These are phyloP conservation scores for Cadophora sp. DNA, from an alignment of 2,329 filamentous ascomycete species.

Conservation along the genomic window DNA sequence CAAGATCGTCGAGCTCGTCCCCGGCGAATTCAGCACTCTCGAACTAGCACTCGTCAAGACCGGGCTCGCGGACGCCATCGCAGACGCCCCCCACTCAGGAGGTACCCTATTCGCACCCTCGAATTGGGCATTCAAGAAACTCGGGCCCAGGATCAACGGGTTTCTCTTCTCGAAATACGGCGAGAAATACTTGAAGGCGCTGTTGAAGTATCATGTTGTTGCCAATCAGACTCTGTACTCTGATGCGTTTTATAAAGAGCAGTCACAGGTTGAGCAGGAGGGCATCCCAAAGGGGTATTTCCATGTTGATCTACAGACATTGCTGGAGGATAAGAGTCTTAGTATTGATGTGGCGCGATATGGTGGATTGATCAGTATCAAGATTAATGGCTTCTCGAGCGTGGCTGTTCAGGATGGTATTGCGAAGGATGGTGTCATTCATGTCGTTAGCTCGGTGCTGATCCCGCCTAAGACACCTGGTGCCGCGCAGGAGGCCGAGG, in stretches of 20 bases:
- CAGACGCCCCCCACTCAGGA: constrained; percentile 62
- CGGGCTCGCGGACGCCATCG: constrained; percentile 67
- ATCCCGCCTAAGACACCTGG: constrained; percentile 68
- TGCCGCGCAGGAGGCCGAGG: constrained; percentile 51
- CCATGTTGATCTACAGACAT: constrained; percentile 75
- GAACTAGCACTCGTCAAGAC: constrained; percentile 78
- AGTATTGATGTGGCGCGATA: constrained; percentile 74
- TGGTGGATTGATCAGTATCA: constrained; percentile 73
- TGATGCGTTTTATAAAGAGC: constrained; percentile 74
- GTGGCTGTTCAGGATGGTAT: constrained; percentile 74
- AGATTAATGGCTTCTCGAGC: constrained; percentile 74
- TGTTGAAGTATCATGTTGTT: constrained; percentile 81
- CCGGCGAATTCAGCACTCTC: constrained; percentile 79
- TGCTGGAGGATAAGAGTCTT: constrained; percentile 70
- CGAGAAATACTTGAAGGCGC: constrained; percentile 75
- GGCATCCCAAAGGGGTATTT: constrained; percentile 49
- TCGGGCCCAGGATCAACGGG: constrained; percentile 76
- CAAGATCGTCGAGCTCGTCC: constrained; percentile 69
- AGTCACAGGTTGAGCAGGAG: constrained; percentile 40
- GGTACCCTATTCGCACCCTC: constrained; percentile 82
- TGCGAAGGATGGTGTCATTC: constrained; percentile 81
- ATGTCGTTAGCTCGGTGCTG: constrained; percentile 75
- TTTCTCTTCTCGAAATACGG: constrained; percentile 86
- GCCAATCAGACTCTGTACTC: constrained; percentile 80
- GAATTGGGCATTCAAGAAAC: constrained; percentile 79